phyloP scores from a whole-genome alignment of 1,284 basidiomycete species.

The Coniferiporia weirii region DNA sequence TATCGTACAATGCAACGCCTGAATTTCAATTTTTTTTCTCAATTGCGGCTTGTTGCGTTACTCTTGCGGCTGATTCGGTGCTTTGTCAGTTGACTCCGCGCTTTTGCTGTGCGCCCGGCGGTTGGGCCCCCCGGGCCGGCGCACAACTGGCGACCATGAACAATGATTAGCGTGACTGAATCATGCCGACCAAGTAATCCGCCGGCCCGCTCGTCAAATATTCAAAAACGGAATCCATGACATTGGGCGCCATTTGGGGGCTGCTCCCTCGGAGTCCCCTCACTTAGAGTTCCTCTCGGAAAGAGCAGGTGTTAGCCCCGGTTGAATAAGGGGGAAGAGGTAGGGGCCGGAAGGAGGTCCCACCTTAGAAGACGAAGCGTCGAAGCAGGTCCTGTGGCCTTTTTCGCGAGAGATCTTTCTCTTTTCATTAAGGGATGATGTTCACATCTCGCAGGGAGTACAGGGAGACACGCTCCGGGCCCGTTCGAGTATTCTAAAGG shows the following conservation, averaged over 20 bases:
- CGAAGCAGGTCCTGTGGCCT: neutral
- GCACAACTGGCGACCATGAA: neutral
- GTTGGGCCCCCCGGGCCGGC: neutral
- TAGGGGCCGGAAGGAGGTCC: neutral
- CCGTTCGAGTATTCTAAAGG: slow-evolving; percentile 6
- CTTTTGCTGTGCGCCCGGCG: neutral
- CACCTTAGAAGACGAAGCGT: neutral
- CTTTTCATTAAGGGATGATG: slow-evolving; percentile 6
- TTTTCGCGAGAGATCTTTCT: neutral
- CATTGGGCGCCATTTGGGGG: no score
- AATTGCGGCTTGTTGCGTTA: neutral
- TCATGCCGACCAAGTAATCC: no score
- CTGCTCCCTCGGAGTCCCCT: no score
- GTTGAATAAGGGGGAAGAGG: neutral
- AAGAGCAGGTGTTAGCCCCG: slow-evolving; percentile 10
- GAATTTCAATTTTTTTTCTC: neutral
- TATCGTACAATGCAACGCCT: no score
- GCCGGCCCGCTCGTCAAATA: no score
- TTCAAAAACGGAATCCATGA: no score
- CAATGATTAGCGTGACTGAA: no score
- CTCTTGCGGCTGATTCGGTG: neutral
- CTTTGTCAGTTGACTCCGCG: neutral
- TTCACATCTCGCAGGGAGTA: neutral
- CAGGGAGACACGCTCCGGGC: slow-evolving; percentile 1
- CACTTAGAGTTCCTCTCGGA: neutral